Evolutionary conservation across 2,329 filamentous ascomycete genomes (phyloP).

Genomic region (Diplodia sapinea): DNA sequence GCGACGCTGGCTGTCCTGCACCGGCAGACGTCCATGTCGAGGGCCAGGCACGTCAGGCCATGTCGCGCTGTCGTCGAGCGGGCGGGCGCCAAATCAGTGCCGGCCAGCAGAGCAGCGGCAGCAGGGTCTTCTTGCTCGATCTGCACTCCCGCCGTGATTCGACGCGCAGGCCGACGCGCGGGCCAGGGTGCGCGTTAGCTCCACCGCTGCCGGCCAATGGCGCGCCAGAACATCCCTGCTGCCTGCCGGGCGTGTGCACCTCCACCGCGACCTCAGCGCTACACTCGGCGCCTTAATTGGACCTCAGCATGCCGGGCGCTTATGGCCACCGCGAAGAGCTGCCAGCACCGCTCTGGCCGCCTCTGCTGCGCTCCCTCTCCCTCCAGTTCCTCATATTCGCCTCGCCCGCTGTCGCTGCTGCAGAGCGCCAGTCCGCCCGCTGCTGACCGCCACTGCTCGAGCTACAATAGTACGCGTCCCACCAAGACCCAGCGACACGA

Average conservation of each 20-base stretch:
- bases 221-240: not conserved
- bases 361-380: not conserved
- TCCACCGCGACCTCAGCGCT: slow-evolving; percentile 20
- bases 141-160: slow-evolving; percentile 21
- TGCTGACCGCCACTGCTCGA: not conserved
- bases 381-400: not conserved
- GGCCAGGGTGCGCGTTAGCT: not conserved
- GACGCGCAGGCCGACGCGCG: slow-evolving; percentile 9
- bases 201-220: not conserved
- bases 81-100: not conserved
- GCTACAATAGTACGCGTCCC: not conserved
- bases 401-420: not conserved
- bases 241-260: slow-evolving; percentile 17
- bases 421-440: not conserved
- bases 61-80: not conserved
- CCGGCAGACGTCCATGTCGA: no score
- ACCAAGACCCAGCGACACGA: not conserved
- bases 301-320: slow-evolving; percentile 11
- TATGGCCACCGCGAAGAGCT: not conserved
- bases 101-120: not conserved
- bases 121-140: not conserved
- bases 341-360: not conserved
- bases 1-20: no score
- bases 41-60: not conserved
- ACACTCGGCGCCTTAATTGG: slow-evolving; percentile 14